Base-by-base conservation (phyloP, 306 rosid species). In the Coriaria nepalensis region DNA sequence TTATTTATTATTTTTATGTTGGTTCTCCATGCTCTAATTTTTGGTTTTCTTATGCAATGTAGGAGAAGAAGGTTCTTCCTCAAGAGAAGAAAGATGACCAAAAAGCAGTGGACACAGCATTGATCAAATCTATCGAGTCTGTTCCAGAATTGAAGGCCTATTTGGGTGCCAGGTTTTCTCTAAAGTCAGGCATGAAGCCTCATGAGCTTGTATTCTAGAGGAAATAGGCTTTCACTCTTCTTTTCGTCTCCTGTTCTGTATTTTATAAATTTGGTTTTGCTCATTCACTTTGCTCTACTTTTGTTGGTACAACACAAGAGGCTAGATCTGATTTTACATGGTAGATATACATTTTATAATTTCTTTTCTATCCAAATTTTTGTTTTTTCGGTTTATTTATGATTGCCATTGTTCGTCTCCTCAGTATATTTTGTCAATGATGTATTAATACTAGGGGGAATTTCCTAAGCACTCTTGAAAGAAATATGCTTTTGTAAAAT, bases 141-240 rank as follows among this genome's bases (percentile, higher is more conserved):
- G 61, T 56, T 35, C 44, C 52, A 0, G 61, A 56, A 49, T 35
- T 56, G 61, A 56, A 56, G 51, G 15, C 51, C 2, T 56, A 56
- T 40, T 56, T 56, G 52, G 61, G 42, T 12, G 61, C 52, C 4
- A 56, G 61, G 5, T 56, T 45, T 10, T 56, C 61, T 13, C 61
- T 56, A 5, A 56, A 56, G 61, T 13, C 61, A 0, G 61, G 61
- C 35, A 56, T 56, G 61, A 56, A 56, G 39, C 61, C 61, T 8
- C 61, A 56, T 13, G 61, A 56, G 51, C 61, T 56, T 45, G 52
- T 44, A 42, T 56, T 56, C 45, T 56, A 56, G 61, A 14, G 6
- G 29, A 44, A 14, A 43, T 10, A 50, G 44, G 2, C 45, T 45
- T 45, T 44, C 32, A 35, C 45, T 34, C 8, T 43, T 43, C 10